Conservation (phyloP, 345 rosid genomes). For the Brassica incana region DNA sequence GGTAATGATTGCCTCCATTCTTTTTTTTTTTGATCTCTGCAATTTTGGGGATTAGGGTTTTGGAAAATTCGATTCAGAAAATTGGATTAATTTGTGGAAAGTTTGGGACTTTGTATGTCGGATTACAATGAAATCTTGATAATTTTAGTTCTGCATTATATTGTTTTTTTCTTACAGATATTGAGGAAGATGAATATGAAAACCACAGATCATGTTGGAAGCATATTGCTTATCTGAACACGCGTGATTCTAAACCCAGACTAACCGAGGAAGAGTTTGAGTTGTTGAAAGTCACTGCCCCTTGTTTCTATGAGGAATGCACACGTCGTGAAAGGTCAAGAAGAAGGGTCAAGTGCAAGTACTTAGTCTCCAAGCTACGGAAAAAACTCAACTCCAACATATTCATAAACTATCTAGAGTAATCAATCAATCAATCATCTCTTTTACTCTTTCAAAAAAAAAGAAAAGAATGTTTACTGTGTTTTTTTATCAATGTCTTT, state of each 20-base stretch:
- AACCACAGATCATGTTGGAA: slow-evolving; percentile 76
- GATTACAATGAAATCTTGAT: background rate
- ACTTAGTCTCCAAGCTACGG: slow-evolving; percentile 32
- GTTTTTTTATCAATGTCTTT: background rate
- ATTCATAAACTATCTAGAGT: slow-evolving; percentile 49
- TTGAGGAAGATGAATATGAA: slow-evolving; percentile 27
- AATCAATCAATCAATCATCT: slow-evolving; percentile 29
- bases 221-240: slow-evolving; percentile 41
- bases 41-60: slow-evolving; percentile 34
- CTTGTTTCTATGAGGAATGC: slow-evolving; percentile 50
- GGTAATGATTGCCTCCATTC: slow-evolving; percentile 24
- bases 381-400: slow-evolving; percentile 42
- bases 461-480: background rate
- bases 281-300: slow-evolving; percentile 33
- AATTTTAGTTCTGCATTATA: background rate
- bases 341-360: slow-evolving; percentile 43
- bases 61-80: background rate
- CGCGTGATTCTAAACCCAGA: slow-evolving; percentile 34
- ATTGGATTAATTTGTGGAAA: background rate
- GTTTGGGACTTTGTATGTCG: background rate
- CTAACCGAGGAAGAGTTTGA: slow-evolving; percentile 26
- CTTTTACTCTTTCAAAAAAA: no score
- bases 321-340: slow-evolving; percentile 47
- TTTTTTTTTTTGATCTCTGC: background rate
- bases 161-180: background rate